Percentiles rank a stretch among this genome's conserved stretches.
phyloP scores from a whole-genome alignment of 2,329 filamentous ascomycete species.

The Ascochyta viciae-villosae region DNA sequence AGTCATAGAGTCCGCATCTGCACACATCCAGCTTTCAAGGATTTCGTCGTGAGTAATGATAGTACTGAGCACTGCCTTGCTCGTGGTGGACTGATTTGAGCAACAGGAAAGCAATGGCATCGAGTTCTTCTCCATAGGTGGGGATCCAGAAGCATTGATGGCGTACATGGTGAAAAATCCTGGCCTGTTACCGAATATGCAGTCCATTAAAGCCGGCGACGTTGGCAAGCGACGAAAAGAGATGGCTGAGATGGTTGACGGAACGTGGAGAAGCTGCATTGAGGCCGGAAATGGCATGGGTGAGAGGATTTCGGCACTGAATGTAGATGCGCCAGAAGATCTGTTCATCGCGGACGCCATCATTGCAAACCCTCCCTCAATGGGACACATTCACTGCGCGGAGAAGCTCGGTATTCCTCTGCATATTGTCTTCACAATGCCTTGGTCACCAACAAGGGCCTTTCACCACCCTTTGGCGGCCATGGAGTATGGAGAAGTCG shows the following conservation, averaged over 20 bases:
- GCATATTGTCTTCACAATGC: conserved; percentile 84
- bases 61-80: neutral
- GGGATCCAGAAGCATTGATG: conserved; percentile 54
- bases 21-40: conserved; percentile 35
- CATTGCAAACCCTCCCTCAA: conserved; percentile 35
- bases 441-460: conserved; percentile 55
- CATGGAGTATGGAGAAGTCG: conserved; percentile 48
- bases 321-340: conserved; percentile 20
- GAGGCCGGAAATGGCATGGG: conserved; percentile 47
- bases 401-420: conserved; percentile 76
- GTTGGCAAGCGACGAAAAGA: conserved; percentile 40
- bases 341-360: conserved; percentile 76
- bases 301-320: conserved; percentile 14
- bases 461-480: conserved; percentile 62
- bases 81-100: neutral
- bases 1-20: conserved; percentile 39
- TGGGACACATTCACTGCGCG: conserved; percentile 66
- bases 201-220: conserved; percentile 40
- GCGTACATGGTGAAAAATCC: conserved; percentile 61
- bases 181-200: conserved; percentile 45
- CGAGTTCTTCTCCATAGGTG: conserved; percentile 50
- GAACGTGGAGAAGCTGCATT: conserved; percentile 48
- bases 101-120: conserved; percentile 29
- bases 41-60: conserved; percentile 22
- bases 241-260: conserved; percentile 40